phyloP scores from a whole-genome alignment of 75 land plant genomes.

The Larix kaempferi region DNA sequence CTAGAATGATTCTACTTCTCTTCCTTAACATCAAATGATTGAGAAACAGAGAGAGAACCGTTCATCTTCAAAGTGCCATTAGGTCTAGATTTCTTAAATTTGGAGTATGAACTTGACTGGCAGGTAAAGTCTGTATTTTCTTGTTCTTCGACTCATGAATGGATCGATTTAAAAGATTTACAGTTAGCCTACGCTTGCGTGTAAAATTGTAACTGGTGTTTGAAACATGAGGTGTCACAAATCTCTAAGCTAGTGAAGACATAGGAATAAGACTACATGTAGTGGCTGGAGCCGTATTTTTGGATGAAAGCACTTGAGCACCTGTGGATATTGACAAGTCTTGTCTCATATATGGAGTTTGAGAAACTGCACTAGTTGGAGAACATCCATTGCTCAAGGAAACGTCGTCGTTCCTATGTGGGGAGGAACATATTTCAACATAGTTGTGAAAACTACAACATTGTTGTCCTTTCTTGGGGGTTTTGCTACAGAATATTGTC shows the following conservation, averaged over 20 bases:
- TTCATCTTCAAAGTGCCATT: neutral
- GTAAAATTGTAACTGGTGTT: conserved; percentile 14
- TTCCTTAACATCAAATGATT: conserved; percentile 10
- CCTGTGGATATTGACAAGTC: neutral
- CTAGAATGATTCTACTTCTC: conserved; percentile 28
- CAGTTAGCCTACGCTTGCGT: conserved; percentile 25
- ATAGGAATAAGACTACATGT: neutral
- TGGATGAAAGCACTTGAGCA: neutral
- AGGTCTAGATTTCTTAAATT: neutral
- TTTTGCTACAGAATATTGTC: too few species aligned
- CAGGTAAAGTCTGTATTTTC: conserved; percentile 8
- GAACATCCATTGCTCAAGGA: too few species aligned
- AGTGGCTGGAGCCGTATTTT: neutral
- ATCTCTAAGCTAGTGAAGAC: conserved; percentile 5
- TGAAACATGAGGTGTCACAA: conserved; percentile 6
- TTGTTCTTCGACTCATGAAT: conserved; percentile 20
- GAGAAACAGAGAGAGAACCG: neutral
- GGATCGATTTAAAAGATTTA: conserved; percentile 1
- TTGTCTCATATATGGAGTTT: neutral
- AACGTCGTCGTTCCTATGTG: too few species aligned
- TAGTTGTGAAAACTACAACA: too few species aligned
- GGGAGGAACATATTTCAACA: too few species aligned
- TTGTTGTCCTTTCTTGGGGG: too few species aligned
- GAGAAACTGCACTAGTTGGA: neutral
- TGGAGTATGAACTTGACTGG: conserved; percentile 4